These are phyloP conservation scores for Melastoma malabathricum DNA, from an alignment of 345 rosid species.

Conservation along the genomic window DNA sequence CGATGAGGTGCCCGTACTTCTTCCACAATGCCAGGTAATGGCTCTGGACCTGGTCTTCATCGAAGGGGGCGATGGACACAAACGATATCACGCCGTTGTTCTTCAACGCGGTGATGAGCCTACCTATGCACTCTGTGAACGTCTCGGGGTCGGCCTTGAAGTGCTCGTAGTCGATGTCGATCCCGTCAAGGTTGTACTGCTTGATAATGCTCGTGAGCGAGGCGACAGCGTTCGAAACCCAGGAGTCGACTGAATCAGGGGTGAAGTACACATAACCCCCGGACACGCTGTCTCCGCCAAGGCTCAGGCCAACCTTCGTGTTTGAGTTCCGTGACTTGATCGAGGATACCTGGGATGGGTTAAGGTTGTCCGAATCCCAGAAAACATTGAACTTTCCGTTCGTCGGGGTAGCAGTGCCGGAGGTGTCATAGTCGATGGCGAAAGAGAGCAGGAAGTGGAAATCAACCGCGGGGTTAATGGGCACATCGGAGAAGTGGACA, in stretches of 20 bases:
- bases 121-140: slow-evolving; percentile 20
- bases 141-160: slow-evolving; percentile 17
- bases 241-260: slow-evolving; percentile 11
- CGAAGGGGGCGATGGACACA: slow-evolving; percentile 14
- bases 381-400: slow-evolving; percentile 20
- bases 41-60: slow-evolving; percentile 7
- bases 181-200: slow-evolving; percentile 17
- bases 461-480: slow-evolving; percentile 11
- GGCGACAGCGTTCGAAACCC: slow-evolving; percentile 20
- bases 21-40: slow-evolving; percentile 14
- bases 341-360: slow-evolving; percentile 15
- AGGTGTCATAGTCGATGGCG: slow-evolving; percentile 21
- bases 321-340: slow-evolving; percentile 13
- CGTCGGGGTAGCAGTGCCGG: slow-evolving; percentile 17
- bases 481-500: slow-evolving; percentile 19
- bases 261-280: slow-evolving; percentile 6
- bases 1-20: slow-evolving; percentile 9
- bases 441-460: slow-evolving; percentile 28
- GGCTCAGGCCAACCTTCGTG: slow-evolving; percentile 21
- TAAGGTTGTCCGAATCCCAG: slow-evolving; percentile 26
- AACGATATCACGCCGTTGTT: slow-evolving; percentile 8
- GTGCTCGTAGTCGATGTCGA: slow-evolving; percentile 22
- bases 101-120: slow-evolving; percentile 12
- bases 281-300: slow-evolving; percentile 16
- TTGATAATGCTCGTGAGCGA: slow-evolving; percentile 17